Base-by-base conservation (phyloP, 805 yeast genomes). In the Yarrowia keelungensis region DNA sequence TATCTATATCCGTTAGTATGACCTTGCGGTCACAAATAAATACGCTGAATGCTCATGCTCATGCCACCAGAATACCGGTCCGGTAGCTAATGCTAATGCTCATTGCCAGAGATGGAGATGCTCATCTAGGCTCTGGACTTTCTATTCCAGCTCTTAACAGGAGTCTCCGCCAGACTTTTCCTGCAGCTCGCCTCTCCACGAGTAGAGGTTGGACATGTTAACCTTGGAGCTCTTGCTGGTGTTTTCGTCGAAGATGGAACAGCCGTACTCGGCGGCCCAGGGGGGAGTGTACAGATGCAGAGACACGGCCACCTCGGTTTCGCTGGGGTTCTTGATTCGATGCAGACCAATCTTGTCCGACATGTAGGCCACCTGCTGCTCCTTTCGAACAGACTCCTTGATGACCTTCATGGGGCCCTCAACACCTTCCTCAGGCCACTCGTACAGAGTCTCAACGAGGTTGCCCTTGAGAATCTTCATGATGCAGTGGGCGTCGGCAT, bases 241-340 rank as follows among this genome's bases (percentile, higher is more conserved):
- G 42, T 74, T 76, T 47, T 82, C 81, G 72, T 86, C 89, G 72
- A 74, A 80, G 9, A 80, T 75, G 69, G 76, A 73, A 74, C 82
- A 80, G 36, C 82, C 82, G 43, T 72, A 84, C 75, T 84, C 80
- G 66, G 87, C 79, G 5, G 92, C 93, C 75, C 87, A 87, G 9
- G 93, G 92, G 8, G 93, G 92, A 8, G 92, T 88, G 78, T 89
- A 89, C 67, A 89, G 81, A 76, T 89, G 93, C 75, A 89, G 81
- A 50, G 90, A 84, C 15, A 89, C 85, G 12, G 90, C 86, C 26
- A 79, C 76, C 46, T 80, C 81, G 22, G 78, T 74, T 0, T 79
- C 74, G 19, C 65, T 64, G 8, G 82, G 82, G 75, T 89, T 89
- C 50, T 81, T 77, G 75, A 89, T 87, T 71, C 84, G 80, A 77